Conservation (phyloP, 306 rosid genomes). For the Rubus idaeus region DNA sequence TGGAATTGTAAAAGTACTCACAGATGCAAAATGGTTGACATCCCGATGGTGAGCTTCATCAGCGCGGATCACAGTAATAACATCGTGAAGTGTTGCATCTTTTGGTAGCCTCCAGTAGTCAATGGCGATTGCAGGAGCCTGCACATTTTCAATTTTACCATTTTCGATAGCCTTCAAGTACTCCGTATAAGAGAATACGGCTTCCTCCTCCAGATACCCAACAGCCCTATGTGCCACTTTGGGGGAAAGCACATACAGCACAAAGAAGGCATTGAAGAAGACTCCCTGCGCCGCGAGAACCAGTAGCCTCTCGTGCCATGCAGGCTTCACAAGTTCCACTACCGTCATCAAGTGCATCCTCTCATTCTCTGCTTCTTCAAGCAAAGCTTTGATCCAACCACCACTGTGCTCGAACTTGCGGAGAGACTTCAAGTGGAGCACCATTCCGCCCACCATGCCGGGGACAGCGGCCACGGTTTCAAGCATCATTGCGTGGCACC, state of each 20-base stretch:
- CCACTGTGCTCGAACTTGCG: conserved; percentile 64
- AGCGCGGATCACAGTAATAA: conserved; percentile 65
- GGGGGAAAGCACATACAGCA: conserved; percentile 58
- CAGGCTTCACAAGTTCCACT: conserved; percentile 69
- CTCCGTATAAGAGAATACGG: conserved; percentile 57
- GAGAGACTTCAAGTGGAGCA: conserved; percentile 61
- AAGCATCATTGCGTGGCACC: conserved; percentile 83
- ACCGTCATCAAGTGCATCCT: conserved; percentile 90
- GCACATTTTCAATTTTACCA: conserved; percentile 64
- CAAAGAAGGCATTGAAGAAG: conserved; percentile 70
- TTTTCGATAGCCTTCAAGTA: conserved; percentile 51
- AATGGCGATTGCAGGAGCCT: conserved; percentile 84
- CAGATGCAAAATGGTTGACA: conserved; percentile 85
- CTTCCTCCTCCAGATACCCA: conserved; percentile 80
- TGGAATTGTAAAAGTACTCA: conserved; percentile 33
- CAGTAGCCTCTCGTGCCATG: conserved; percentile 68
- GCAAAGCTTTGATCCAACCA: conserved; percentile 79
- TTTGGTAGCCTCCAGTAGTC: conserved; percentile 83
- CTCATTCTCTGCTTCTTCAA: conserved; percentile 87
- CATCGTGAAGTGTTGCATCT: conserved; percentile 66
- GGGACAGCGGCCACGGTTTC: conserved; percentile 82
- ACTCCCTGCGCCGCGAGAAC: conserved; percentile 75
- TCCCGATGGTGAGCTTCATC: conserved; percentile 88
- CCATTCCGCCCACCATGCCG: conserved; percentile 81
- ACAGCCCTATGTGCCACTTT: conserved; percentile 67